Percentiles rank a stretch among this genome's conserved stretches.
phyloP scores from a whole-genome alignment of 306 rosid species.

The Cajanus cajan region DNA sequence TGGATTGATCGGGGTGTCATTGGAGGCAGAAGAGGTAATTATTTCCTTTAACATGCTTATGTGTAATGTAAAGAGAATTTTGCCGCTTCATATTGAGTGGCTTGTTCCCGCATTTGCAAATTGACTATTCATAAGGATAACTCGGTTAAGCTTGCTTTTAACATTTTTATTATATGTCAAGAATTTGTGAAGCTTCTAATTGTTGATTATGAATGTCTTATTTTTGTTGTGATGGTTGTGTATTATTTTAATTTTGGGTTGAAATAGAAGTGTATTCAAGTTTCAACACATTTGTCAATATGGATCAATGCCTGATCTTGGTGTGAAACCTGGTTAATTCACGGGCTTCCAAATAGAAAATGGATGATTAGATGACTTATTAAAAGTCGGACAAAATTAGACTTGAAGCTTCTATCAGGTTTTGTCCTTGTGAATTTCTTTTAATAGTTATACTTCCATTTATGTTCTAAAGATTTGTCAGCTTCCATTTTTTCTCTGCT shows the following conservation, averaged over 20 bases:
- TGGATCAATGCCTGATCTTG: not conserved
- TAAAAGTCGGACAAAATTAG: not conserved
- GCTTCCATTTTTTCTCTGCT: not conserved
- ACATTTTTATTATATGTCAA: not conserved
- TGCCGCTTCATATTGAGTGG: not conserved
- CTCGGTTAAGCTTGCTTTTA: not conserved
- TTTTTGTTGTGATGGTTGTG: not conserved
- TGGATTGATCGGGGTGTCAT: constrained; percentile 66
- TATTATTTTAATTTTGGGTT: not conserved
- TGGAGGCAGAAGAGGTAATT: constrained; percentile 78
- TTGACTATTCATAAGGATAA: not conserved
- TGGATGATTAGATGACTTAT: not conserved
- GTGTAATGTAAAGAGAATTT: not conserved
- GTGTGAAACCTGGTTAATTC: not conserved
- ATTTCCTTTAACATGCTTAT: not conserved
- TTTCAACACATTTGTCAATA: not conserved
- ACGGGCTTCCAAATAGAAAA: not conserved
- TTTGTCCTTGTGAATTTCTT: not conserved
- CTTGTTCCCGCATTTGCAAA: not conserved
- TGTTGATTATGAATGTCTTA: not conserved
- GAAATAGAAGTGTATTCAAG: not conserved
- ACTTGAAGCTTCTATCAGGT: not conserved
- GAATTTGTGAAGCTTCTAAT: not conserved
- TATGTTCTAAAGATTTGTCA: not conserved
- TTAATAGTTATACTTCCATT: not conserved